Percentiles rank a stretch among this genome's conserved stretches.
phyloP scores from a whole-genome alignment of 495 filamentous ascomycete species.

The Penicillium manginii region DNA sequence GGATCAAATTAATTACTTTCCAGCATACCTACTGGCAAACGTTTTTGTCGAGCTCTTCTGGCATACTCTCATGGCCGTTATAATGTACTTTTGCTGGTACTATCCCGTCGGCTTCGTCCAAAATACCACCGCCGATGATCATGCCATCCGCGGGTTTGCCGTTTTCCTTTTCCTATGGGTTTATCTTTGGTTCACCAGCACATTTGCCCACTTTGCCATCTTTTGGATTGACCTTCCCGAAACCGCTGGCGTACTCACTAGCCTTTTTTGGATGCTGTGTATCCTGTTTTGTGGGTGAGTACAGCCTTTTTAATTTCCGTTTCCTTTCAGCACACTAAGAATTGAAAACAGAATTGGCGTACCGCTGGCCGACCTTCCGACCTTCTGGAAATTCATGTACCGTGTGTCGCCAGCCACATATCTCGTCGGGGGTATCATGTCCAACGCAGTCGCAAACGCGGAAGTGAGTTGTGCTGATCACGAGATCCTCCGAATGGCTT shows the following conservation, averaged over 20 bases:
- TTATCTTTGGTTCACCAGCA: conserved; percentile 2
- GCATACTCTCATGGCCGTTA: conserved; percentile 54
- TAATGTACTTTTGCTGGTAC: conserved; percentile 59
- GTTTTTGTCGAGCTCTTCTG: conserved; percentile 68
- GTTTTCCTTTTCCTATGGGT: conserved; percentile 32
- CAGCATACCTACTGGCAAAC: conserved; percentile 30
- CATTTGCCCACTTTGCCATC: conserved; percentile 8
- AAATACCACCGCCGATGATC: conserved; percentile 1
- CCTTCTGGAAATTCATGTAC: conserved; percentile 56
- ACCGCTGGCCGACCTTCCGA: conserved; percentile 34
- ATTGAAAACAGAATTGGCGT: conserved; percentile 53
- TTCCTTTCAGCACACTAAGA: conserved; percentile 16
- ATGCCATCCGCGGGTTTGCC: conserved; percentile 20
- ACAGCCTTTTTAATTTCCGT: conserved; percentile 43
- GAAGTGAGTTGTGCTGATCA: conserved; percentile 35
- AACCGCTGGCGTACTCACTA: background rate
- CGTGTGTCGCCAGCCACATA: conserved; percentile 49
- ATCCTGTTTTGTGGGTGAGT: conserved; percentile 24
- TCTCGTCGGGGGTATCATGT: conserved; percentile 45
- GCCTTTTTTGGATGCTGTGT: conserved; percentile 6
- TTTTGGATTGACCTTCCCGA: background rate
- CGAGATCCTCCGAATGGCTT: conserved; percentile 34
- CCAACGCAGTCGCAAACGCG: conserved; percentile 34
- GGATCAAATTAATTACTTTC: background rate
- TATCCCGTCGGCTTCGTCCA: conserved; percentile 48